Base-by-base conservation (phyloP, 768 basidiomycete species). In the Leccinum ochraceum region DNA sequence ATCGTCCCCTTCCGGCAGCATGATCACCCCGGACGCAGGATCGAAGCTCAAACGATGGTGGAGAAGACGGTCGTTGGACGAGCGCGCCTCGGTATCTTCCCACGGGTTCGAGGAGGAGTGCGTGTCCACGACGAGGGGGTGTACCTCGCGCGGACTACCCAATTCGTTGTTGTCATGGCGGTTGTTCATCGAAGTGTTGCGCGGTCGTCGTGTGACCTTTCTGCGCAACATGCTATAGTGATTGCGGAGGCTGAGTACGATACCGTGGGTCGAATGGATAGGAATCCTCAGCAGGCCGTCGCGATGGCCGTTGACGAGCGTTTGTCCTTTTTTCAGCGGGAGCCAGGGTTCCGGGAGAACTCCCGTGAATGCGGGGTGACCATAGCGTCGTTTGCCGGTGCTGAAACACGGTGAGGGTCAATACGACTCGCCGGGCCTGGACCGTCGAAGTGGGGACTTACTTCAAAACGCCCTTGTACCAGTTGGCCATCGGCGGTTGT, bases 401-500 rank as follows among this genome's bases (percentile, higher is more conserved):
- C 92, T 94, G 62, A 36, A 42, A 5, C 11, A 46, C 48, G 30
- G 14, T 46, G 26, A 55, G 16, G 52, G 62, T 67, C 59, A 67
- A 50, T 22, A 11, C 16, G 6, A 26, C 8, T 14, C 36, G 20
- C 37, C 28, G 1, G 30, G 44, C 17, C 13, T 24, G 11, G 14
- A 13, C 22, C 24, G 11, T 36, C 13, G 34, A 36, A 53, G 20
- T 49, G 37, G 44, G 6, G 24, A 67, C 79, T 66, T 71, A 93
- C 92, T 96, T 96, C 14, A 98, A 79, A 22, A 98, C 93, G 0
- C 96, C 96, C 49, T 82, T 83, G 72, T 94, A 98, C 87, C 93
- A 95, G 67, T 93, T 93, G 14, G 90, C 88, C 92, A 98, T 95
- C 0, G 96, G 96, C 0, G 96, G 95, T 74, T 98, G 96, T 0